These are phyloP conservation scores for Yamadazyma membranifaciens DNA, from an alignment of 1,139 yeast species.

Conservation along the genomic window DNA sequence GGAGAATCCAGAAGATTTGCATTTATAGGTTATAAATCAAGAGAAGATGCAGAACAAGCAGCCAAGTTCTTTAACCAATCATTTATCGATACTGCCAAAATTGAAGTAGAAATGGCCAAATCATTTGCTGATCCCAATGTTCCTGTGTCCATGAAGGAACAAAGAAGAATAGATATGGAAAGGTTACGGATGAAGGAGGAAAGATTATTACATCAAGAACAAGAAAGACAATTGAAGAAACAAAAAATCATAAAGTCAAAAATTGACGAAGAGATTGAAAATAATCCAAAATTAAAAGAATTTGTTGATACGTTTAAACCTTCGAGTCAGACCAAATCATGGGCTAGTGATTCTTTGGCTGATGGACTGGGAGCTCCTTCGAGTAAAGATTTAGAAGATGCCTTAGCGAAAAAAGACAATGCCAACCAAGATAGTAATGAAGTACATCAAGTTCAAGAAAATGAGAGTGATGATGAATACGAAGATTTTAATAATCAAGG, in stretches of 20 bases:
- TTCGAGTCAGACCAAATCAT: constrained; percentile 57
- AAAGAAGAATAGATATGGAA: constrained; percentile 53
- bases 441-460: constrained; percentile 42
- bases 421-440: constrained; percentile 11
- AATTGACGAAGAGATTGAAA: constrained; percentile 58
- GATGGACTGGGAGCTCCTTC: constrained; percentile 55
- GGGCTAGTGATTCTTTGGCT: constrained; percentile 73
- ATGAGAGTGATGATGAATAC: constrained; percentile 70
- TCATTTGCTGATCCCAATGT: constrained; percentile 79
- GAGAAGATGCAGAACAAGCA: constrained; percentile 74
- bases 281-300: constrained; percentile 71
- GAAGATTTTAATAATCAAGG: constrained; percentile 38
- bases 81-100: constrained; percentile 77
- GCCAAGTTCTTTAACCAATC: constrained; percentile 73
- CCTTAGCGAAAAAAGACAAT: constrained; percentile 26
- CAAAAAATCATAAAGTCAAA: constrained; percentile 27
- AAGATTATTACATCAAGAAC: constrained; percentile 46
- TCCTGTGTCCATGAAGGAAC: constrained; percentile 71
- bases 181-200: constrained; percentile 57
- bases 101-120: constrained; percentile 80
- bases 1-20: constrained; percentile 95
- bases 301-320: constrained; percentile 84
- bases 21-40: constrained; percentile 77
- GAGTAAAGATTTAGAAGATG: constrained; percentile 38
- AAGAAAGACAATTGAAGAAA: constrained; percentile 28